These are phyloP conservation scores for Purshia tridentata DNA, from an alignment of 306 rosid genomes.

Conservation along the genomic window DNA sequence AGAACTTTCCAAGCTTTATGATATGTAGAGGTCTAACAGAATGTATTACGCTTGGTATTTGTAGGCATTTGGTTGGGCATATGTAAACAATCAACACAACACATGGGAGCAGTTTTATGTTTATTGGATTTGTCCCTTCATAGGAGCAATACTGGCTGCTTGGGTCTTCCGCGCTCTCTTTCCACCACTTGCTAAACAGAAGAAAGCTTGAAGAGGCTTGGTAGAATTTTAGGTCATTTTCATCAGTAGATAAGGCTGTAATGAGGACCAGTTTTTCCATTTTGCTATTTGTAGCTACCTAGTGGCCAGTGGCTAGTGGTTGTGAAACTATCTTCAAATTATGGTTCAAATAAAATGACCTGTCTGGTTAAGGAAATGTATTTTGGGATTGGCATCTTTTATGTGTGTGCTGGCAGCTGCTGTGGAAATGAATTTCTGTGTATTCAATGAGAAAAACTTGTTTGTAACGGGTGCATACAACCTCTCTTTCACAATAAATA, in stretches of 20 bases:
- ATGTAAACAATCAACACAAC: slow-evolving; percentile 60
- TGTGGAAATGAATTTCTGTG: neutral
- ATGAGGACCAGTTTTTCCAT: neutral
- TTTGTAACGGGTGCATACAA: too few species aligned
- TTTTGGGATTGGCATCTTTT: neutral
- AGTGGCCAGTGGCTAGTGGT: neutral
- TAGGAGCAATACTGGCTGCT: slow-evolving; percentile 72
- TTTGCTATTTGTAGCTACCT: neutral
- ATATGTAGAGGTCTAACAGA: neutral
- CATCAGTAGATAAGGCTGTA: slow-evolving; percentile 1
- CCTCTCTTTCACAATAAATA: too few species aligned
- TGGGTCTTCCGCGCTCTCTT: slow-evolving; percentile 67
- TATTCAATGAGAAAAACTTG: too few species aligned
- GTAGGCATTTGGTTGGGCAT: slow-evolving; percentile 96
- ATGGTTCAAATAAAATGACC: slow-evolving; percentile 1
- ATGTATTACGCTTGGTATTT: slow-evolving; percentile 7
- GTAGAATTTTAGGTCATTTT: neutral
- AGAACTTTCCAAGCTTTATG: neutral
- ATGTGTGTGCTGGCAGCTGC: neutral
- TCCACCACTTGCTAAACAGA: slow-evolving; percentile 31
- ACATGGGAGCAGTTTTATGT: slow-evolving; percentile 92
- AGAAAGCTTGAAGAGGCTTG: slow-evolving; percentile 49
- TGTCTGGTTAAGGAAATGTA: neutral
- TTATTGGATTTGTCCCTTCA: slow-evolving; percentile 77
- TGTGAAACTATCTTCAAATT: neutral